Evolutionary conservation across 192 early-diverging fungal species (phyloP), one percentile per base, ranked within the genome.

Genomic region (Coemansia sp.): DNA sequence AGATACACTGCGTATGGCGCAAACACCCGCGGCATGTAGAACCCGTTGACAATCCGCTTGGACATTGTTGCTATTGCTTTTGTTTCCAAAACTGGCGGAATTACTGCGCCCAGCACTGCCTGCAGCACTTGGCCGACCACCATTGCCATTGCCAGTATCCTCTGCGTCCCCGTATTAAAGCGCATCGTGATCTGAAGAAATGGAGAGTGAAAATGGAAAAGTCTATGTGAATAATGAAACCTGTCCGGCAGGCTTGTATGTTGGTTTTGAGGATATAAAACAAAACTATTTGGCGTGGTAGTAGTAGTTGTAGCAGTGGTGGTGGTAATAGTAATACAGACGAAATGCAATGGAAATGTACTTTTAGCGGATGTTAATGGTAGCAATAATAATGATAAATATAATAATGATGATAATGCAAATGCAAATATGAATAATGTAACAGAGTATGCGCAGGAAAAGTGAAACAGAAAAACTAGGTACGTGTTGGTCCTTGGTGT

Each of bases 11-110:
- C 57, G 38, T 59, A 63, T 9, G 70, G 63, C 0, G 63, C 63
- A 38, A 63, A 9, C 11, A 6, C 11, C 13, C 41, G 43, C 40
- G 63, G 54, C 63, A 71, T 60, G 57, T 44, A 23, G 39, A 63
- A 69, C 8, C 68, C 68, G 50, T 61, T 61, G 44, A 69, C 48
- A 18, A 69, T 63, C 12, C 68, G 68, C 61, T 69, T 69, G 18
- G 42, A 38, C 15, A 69, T 37, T 1, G 10, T 32, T 44, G 10
- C 4, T 32, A 57, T 21, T 26, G 26, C 3, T 26, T 26, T 26
- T 26, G 26, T 26, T 3, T 26, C 26, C 26, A 26, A 26, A 26
- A 19, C 19, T n/a, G 32, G 59, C 11, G 59, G 67, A 12, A 68
- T 61, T 6, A 59, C 65, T 13, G 59, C 2, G 7, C 52, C 41